Conservation (phyloP, 345 rosid species). For the Eucalyptus lansdowneana region DNA sequence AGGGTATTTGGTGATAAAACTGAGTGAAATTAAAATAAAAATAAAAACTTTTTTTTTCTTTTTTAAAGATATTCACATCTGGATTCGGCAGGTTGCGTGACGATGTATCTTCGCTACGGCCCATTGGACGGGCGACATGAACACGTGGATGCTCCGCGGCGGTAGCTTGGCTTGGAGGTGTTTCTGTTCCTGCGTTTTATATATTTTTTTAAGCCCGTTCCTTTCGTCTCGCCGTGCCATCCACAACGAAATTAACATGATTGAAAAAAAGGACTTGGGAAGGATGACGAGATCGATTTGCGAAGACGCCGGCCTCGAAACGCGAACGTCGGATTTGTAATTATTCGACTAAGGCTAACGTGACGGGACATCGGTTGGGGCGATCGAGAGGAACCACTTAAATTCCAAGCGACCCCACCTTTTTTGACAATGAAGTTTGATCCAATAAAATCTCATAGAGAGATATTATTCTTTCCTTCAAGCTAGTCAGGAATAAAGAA, state of each 20-base stretch:
- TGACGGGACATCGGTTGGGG: rapidly evolving
- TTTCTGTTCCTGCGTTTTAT: not conserved
- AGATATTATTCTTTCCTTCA: not conserved
- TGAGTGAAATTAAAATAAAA: no score
- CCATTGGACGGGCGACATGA: not conserved
- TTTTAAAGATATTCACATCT: not conserved
- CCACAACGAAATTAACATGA: not conserved
- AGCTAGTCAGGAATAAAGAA: not conserved
- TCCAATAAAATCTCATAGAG: not conserved
- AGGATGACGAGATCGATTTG: not conserved
- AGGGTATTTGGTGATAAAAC: not conserved
- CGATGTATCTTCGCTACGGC: not conserved
- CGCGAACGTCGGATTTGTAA: rapidly evolving
- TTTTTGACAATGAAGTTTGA: not conserved
- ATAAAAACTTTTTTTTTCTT: no score
- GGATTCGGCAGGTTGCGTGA: not conserved
- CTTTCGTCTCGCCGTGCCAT: not conserved
- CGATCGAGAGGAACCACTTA: not conserved
- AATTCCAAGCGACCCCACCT: not conserved
- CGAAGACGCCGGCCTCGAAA: not conserved
- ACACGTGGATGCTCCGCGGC: not conserved
- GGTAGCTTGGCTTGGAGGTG: not conserved
- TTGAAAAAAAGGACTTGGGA: not conserved
- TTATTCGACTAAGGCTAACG: not conserved
- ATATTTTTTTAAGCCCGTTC: not conserved